Conservation (phyloP, 2,329 filamentous ascomycete genomes). For the Calonectria pauciramosa region DNA sequence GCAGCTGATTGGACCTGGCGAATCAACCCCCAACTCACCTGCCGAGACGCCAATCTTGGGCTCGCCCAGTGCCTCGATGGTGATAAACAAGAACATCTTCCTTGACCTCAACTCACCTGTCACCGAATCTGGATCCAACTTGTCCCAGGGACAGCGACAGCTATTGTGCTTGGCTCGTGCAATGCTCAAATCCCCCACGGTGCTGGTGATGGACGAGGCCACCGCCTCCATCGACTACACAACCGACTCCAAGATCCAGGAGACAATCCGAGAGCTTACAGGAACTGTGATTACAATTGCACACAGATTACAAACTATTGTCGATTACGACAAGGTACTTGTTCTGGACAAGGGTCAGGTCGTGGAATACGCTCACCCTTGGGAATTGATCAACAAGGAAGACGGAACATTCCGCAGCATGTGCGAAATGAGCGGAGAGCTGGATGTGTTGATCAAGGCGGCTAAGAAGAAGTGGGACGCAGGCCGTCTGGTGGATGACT, state of each 20-base stretch:
- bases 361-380: slow-evolving; percentile 92
- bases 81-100: slow-evolving; percentile 96
- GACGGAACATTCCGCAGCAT: slow-evolving; percentile 74
- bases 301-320: slow-evolving; percentile 94
- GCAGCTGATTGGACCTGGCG: slow-evolving; percentile 81
- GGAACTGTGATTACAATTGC: slow-evolving; percentile 98
- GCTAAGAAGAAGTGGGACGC: slow-evolving; percentile 68
- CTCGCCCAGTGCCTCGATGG: slow-evolving; percentile 50
- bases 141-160: slow-evolving; percentile 96
- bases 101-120: slow-evolving; percentile 86
- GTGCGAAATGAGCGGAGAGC: slow-evolving; percentile 75
- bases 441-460: slow-evolving; percentile 63
- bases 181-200: slow-evolving; percentile 89
- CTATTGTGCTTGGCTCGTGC: slow-evolving; percentile 94
- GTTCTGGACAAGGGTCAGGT: slow-evolving; percentile 92
- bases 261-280: slow-evolving; percentile 92
- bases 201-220: slow-evolving; percentile 99
- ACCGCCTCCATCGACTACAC: slow-evolving; percentile 98
- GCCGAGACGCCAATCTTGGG: slow-evolving; percentile 43
- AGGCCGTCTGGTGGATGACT: slow-evolving; percentile 53
- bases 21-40: slow-evolving; percentile 52
- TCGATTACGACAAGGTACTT: slow-evolving; percentile 97
- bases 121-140: slow-evolving; percentile 90
- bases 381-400: slow-evolving; percentile 80
- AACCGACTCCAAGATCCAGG: slow-evolving; percentile 96